Conservation (phyloP, 2,329 filamentous ascomycete genomes). For the Aspergillus persii region DNA sequence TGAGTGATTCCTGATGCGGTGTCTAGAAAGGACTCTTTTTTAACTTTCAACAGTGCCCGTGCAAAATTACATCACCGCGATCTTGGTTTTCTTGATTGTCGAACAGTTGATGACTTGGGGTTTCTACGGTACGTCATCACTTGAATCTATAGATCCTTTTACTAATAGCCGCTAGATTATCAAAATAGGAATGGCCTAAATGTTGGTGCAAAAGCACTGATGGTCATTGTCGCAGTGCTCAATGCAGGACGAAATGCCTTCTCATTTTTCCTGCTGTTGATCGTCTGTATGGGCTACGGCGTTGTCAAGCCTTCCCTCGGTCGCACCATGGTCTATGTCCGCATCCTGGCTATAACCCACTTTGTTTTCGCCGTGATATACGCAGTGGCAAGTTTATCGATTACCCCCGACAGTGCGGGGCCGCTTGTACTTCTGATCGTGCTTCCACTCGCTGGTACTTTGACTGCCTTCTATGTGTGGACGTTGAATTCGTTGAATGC, state of each 20-base stretch:
- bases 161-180: conserved; percentile 65
- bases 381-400: conserved; percentile 80
- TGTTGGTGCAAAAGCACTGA: conserved; percentile 75
- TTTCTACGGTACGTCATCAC: conserved; percentile 70
- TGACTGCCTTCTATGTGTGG: conserved; percentile 98
- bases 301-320: conserved; percentile 93
- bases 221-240: conserved; percentile 87
- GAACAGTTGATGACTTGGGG: conserved; percentile 99
- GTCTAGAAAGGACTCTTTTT: background rate
- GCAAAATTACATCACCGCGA: conserved; percentile 98
- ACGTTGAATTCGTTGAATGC: conserved; percentile 91
- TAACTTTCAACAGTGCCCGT: conserved; percentile 66
- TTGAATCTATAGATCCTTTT: background rate
- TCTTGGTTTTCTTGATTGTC: conserved; percentile 86
- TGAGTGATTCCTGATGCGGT: conserved; percentile 41
- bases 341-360: conserved; percentile 84
- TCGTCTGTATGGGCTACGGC: conserved; percentile 99
- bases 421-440: conserved; percentile 91
- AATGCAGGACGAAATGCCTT: conserved; percentile 96
- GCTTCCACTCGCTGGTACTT: conserved; percentile 81
- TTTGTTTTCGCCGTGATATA: conserved; percentile 96
- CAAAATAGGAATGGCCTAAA: conserved; percentile 88
- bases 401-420: conserved; percentile 85
- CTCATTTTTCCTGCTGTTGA: conserved; percentile 94
- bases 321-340: conserved; percentile 89